Percentiles rank a stretch among this genome's conserved stretches.
Conservation (phyloP, 2,329 filamentous ascomycete species). For the Ceratocystis cacaofunesta region DNA sequence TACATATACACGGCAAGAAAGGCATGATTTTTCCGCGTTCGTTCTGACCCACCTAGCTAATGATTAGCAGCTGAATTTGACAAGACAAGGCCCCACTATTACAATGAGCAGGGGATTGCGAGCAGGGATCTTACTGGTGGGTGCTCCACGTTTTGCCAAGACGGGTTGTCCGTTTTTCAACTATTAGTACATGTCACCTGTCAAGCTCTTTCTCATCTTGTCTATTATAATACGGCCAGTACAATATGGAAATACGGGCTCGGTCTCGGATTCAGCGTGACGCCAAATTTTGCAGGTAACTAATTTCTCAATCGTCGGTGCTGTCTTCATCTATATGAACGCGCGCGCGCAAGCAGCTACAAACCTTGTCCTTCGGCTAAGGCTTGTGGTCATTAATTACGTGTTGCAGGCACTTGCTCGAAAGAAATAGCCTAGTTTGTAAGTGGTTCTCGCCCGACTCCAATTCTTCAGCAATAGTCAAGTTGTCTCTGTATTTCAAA, state of each 20-base stretch:
- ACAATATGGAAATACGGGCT: neutral
- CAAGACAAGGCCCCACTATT: neutral
- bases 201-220: neutral
- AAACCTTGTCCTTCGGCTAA: neutral
- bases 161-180: neutral
- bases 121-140: neutral
- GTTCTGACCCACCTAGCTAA: neutral
- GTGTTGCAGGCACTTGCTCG: neutral
- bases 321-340: neutral
- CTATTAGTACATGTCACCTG: neutral
- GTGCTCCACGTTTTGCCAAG: constrained; percentile 2
- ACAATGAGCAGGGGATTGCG: neutral
- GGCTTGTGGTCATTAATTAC: neutral
- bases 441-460: neutral
- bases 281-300: neutral
- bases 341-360: neutral
- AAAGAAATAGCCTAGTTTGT: constrained; percentile 3
- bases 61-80: neutral
- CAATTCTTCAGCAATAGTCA: neutral
- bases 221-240: neutral
- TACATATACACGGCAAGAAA: neutral
- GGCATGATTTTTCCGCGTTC: neutral
- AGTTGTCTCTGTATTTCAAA: neutral
- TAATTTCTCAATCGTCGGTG: neutral
- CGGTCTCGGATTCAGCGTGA: neutral